A percentile compares a stretch with the other conserved stretches of the same genome.
Evolutionary conservation across 2,329 filamentous ascomycete genomes (phyloP).

Genomic region (Penicillium sp.): DNA sequence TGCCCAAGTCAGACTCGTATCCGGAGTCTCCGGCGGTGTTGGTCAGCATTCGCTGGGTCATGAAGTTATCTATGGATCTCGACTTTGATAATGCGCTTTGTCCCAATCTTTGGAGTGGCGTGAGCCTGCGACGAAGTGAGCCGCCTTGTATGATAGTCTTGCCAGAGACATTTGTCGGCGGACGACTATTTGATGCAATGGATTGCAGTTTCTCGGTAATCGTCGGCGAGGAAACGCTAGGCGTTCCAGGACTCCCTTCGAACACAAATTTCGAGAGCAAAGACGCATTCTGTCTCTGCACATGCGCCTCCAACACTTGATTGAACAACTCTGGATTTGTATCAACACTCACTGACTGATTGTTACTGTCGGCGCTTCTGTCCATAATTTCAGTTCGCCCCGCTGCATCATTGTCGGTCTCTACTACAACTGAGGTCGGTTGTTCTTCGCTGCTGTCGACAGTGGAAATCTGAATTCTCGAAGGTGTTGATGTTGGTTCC

Average conservation of each 20-base stretch:
- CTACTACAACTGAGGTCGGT: neutral
- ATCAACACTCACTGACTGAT: constrained; percentile 15
- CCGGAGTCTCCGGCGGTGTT: constrained; percentile 14
- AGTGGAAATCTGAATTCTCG: neutral
- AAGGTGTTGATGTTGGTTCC: neutral
- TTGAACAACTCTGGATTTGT: constrained; percentile 25
- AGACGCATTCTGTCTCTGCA: constrained; percentile 32
- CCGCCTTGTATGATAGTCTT: constrained; percentile 5
- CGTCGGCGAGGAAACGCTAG: neutral
- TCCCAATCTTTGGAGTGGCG: constrained; percentile 40
- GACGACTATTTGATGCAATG: neutral
- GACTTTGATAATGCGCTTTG: constrained; percentile 37
- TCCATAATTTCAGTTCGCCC: neutral
- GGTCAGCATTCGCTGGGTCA: constrained; percentile 15
- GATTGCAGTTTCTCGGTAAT: neutral
- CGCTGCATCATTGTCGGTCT: neutral
- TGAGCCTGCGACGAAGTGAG: constrained; percentile 25
- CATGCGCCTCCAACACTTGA: constrained; percentile 33
- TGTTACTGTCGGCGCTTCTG: neutral
- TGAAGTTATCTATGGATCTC: constrained; percentile 30
- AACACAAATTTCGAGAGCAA: constrained; percentile 36
- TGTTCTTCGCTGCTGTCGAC: neutral
- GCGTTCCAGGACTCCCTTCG: constrained; percentile 14
- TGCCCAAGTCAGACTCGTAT: constrained; percentile 17
- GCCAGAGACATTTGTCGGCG: constrained; percentile 2